Conservation (phyloP, 192 early-diverging fungal genomes). For the Chytriomyces confervae region DNA sequence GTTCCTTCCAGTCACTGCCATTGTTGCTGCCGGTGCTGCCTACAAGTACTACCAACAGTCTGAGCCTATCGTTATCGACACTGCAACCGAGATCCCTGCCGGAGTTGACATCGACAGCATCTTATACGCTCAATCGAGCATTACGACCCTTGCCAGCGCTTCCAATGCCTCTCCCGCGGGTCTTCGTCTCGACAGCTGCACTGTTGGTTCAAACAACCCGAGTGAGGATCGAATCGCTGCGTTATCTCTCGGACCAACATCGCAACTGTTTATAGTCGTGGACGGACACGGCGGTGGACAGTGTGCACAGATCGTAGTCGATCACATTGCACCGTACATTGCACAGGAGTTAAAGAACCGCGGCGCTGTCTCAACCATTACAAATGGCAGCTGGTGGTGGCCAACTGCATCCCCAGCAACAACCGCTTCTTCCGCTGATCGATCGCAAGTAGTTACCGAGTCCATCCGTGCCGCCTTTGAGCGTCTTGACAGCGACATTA, state of each 20-base stretch:
- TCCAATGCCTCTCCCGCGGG: not conserved
- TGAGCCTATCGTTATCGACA: too few species aligned
- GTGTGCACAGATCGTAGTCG: conserved; percentile 45
- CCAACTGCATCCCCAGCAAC: not conserved
- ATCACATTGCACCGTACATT: conserved; percentile 21
- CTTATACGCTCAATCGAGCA: too few species aligned
- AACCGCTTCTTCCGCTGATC: not conserved
- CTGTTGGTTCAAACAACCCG: not conserved
- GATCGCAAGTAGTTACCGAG: not conserved
- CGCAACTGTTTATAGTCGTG: conserved; percentile 32
- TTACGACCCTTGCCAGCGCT: too few species aligned
- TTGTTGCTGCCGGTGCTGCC: too few species aligned
- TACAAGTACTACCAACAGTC: too few species aligned
- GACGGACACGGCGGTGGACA: conserved; percentile 56
- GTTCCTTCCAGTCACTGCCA: too few species aligned
- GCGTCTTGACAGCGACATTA: conserved; percentile 54
- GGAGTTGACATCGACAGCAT: too few species aligned
- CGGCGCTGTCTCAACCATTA: not conserved
- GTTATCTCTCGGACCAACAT: not conserved
- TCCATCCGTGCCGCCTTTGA: conserved; percentile 52
- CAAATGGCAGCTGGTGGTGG: not conserved
- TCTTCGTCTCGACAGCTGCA: not conserved
- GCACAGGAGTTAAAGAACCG: not conserved
- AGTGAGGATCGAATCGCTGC: not conserved
- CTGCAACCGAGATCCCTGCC: too few species aligned